Percentiles rank a stretch among this genome's conserved stretches.
Evolutionary conservation across 441 rosid genomes (phyloP).

Genomic region (Gossypium schwendimanii): DNA sequence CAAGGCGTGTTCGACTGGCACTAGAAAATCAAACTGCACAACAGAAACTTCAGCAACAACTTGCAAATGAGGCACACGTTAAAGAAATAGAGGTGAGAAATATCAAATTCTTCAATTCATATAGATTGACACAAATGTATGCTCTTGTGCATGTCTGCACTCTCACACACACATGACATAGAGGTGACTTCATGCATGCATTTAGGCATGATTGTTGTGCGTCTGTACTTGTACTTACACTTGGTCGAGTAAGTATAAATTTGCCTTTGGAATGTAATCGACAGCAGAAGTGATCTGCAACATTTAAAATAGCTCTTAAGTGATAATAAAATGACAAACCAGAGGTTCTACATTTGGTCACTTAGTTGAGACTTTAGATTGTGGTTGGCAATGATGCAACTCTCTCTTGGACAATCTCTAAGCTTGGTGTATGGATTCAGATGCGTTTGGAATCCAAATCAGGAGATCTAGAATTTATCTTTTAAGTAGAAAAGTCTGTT

Average conservation of each 20-base stretch:
- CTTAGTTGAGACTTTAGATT: background rate
- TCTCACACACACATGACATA: background rate
- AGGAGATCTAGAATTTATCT: background rate
- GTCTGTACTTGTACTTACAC: background rate
- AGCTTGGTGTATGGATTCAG: background rate
- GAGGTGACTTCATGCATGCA: background rate
- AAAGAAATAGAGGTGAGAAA: conserved; percentile 77
- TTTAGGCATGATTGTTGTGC: background rate
- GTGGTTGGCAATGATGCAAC: background rate
- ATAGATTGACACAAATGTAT: background rate
- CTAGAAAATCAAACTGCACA: conserved; percentile 73
- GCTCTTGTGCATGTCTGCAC: background rate
- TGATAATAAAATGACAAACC: background rate
- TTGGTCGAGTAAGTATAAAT: background rate
- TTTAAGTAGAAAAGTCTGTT: background rate
- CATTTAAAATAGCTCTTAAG: background rate
- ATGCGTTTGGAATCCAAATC: background rate
- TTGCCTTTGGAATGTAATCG: background rate
- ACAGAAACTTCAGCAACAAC: conserved; percentile 69
- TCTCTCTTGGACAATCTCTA: background rate
- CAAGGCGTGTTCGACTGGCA: conserved; percentile 89
- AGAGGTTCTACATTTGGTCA: background rate
- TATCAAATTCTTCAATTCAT: background rate
- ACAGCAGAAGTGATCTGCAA: background rate
- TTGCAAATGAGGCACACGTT: conserved; percentile 68